These are phyloP conservation scores for Pyrrhoderma noxium DNA, from an alignment of 1,284 basidiomycete genomes.

Conservation along the genomic window DNA sequence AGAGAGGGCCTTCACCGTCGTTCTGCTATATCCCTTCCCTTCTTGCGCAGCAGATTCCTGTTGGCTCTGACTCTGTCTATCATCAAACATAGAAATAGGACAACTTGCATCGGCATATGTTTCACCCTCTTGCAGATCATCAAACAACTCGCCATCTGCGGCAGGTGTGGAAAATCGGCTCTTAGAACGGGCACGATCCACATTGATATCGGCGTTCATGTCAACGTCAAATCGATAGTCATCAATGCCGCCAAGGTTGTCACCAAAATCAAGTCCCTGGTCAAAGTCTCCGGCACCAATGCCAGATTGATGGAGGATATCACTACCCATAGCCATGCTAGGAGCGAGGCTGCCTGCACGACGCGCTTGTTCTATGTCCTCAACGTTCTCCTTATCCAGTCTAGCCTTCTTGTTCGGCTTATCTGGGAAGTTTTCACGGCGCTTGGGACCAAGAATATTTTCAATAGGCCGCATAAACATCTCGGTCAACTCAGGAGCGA, in stretches of 20 bases:
- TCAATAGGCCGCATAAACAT: conserved; percentile 78
- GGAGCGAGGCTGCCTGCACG: conserved; percentile 37
- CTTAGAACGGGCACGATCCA: conserved; percentile 35
- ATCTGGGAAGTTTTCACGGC: conserved; percentile 45
- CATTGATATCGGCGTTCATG: conserved; percentile 27
- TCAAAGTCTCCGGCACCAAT: conserved; percentile 39
- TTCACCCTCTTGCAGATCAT: conserved; percentile 44
- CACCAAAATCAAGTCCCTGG: conserved; percentile 48
- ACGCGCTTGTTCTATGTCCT: conserved; percentile 58
- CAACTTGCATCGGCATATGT: conserved; percentile 64
- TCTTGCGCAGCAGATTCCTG: conserved; percentile 37
- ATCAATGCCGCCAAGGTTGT: conserved; percentile 44
- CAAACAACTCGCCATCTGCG: conserved; percentile 39
- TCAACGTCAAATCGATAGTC: conserved; percentile 60
- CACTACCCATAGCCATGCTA: conserved; percentile 56
- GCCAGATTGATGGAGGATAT: conserved; percentile 43
- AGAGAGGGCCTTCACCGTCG: conserved; percentile 85
- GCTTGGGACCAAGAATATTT: conserved; percentile 40
- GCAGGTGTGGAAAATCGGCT: conserved; percentile 67
- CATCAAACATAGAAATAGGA: conserved; percentile 80
- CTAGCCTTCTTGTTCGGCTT: conserved; percentile 58
- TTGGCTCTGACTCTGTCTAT: conserved; percentile 45
- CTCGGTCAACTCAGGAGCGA: conserved; percentile 73
- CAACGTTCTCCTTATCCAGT: conserved; percentile 41
- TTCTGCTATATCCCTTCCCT: conserved; percentile 78